Conservation (phyloP, 495 filamentous ascomycete species). For the Chaetomium fimeti region DNA sequence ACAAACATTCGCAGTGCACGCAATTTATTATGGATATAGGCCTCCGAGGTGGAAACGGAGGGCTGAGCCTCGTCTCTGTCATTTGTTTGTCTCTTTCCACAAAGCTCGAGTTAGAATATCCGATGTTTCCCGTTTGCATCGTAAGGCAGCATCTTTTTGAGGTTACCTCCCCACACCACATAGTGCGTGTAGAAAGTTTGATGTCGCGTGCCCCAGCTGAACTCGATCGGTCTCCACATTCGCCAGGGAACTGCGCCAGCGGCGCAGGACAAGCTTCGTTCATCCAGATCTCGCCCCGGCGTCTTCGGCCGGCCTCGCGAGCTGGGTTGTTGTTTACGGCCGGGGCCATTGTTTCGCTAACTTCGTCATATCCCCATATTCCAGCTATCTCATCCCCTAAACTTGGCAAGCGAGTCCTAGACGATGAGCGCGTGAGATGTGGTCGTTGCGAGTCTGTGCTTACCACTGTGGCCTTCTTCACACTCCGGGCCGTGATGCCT, state of each 20-base stretch:
- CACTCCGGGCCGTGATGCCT: conserved; percentile 66
- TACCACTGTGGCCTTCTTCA: conserved; percentile 77
- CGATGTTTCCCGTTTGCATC: background rate
- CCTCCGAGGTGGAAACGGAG: too few relatives aligned
- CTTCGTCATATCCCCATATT: background rate
- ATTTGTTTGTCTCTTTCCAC: background rate
- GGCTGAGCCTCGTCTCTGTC: background rate
- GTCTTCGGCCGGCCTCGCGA: background rate
- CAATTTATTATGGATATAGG: background rate
- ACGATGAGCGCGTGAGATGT: conserved; percentile 9
- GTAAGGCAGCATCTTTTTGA: background rate
- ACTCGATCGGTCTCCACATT: conserved; percentile 9
- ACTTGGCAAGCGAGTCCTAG: conserved; percentile 70
- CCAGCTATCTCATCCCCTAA: conserved; percentile 60
- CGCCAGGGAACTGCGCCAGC: background rate
- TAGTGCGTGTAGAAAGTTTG: background rate
- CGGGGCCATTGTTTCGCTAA: background rate
- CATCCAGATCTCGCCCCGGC: background rate
- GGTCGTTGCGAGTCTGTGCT: conserved; percentile 28
- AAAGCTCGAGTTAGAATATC: background rate
- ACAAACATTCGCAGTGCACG: background rate
- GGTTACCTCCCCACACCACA: conserved; percentile 7
- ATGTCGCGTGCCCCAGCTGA: conserved; percentile 15
- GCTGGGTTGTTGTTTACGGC: background rate
- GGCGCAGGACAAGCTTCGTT: background rate